Evolutionary conservation across 257 asterid genomes (phyloP).

Genomic region (Salvia miltiorrhiza): DNA sequence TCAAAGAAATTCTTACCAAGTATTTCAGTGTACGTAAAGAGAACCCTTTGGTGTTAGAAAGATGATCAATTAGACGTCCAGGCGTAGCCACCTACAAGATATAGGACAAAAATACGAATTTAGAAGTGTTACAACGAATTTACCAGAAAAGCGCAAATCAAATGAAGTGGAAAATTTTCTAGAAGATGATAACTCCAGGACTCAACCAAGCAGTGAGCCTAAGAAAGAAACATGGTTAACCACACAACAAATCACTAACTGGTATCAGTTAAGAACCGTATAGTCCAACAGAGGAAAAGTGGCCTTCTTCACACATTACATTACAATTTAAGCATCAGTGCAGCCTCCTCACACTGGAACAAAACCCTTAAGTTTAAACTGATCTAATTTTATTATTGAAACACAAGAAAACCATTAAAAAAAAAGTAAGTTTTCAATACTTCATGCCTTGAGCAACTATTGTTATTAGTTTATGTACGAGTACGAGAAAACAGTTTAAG

Average conservation of each 20-base stretch:
- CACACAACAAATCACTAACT: background rate
- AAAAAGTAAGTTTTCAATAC: background rate
- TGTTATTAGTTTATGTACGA: background rate
- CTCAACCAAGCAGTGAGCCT: too few species aligned
- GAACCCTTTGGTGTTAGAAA: constrained; percentile 86
- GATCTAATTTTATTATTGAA: too few species aligned
- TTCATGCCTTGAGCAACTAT: background rate
- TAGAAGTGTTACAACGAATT: background rate
- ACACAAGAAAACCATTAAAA: too few species aligned
- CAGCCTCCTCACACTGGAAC: too few species aligned
- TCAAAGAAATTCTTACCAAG: constrained; percentile 53
- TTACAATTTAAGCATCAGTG: background rate
- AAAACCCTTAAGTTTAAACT: too few species aligned
- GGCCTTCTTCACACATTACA: background rate
- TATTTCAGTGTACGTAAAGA: constrained; percentile 65
- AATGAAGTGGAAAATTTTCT: too few species aligned
- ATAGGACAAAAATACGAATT: background rate
- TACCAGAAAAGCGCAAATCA: too few species aligned
- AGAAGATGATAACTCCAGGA: too few species aligned
- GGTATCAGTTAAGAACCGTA: background rate
- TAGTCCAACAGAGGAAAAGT: background rate
- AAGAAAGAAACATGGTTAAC: background rate
- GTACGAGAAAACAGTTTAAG: background rate
- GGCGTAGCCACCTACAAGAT: constrained; percentile 88
- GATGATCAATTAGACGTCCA: constrained; percentile 93